Evolutionary conservation across 345 rosid species (phyloP).

Genomic region (Psidium guajava): DNA sequence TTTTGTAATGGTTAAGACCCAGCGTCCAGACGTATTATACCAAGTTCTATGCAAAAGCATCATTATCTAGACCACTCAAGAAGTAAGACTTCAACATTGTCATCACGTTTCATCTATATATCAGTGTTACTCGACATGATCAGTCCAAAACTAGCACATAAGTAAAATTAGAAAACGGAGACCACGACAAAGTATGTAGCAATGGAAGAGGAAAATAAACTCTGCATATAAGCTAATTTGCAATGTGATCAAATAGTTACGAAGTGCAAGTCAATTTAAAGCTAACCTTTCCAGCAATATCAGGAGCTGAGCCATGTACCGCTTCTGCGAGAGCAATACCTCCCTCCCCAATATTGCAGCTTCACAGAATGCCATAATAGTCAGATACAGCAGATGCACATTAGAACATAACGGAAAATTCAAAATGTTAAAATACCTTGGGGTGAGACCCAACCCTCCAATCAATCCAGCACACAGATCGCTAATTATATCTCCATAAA

Average conservation of each 20-base stretch:
- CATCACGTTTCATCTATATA: neutral
- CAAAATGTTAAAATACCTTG: constrained; percentile 41
- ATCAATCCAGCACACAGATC: constrained; percentile 94
- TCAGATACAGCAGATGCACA: neutral
- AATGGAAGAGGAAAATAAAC: neutral
- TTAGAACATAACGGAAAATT: neutral
- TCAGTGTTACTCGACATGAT: neutral
- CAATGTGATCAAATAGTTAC: neutral
- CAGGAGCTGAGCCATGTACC: constrained; percentile 99
- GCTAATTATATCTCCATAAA: constrained; percentile 96
- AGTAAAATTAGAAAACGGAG: neutral
- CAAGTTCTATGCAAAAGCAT: neutral
- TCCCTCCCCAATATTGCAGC: constrained; percentile 96
- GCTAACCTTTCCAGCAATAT: constrained; percentile 95
- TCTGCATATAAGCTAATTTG: neutral
- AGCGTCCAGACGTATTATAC: neutral
- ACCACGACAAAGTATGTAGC: neutral
- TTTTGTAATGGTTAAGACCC: neutral
- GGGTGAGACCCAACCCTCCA: constrained; percentile 97
- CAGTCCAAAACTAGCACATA: neutral
- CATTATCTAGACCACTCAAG: neutral
- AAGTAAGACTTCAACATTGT: neutral
- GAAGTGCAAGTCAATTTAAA: neutral
- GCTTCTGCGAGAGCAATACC: constrained; percentile 99
- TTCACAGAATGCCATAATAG: constrained; percentile 11